Evolutionary conservation across 2,329 filamentous ascomycete species (phyloP).

Genomic region (Xylariaceae sp.): DNA sequence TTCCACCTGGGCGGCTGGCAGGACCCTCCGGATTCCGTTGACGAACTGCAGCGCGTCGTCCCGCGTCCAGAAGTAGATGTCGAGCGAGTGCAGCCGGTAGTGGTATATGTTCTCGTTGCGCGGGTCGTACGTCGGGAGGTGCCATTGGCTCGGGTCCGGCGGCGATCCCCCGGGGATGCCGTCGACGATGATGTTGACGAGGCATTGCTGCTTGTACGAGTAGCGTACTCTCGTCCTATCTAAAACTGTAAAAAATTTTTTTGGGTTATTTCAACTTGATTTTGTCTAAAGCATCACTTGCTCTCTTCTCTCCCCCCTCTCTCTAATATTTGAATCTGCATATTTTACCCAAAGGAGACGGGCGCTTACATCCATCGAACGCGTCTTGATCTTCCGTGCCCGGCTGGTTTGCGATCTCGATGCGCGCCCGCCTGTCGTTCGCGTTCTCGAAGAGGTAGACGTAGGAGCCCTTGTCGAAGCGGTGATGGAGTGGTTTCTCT

Average conservation of each 20-base stretch:
- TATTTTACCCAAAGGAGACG: too few species aligned
- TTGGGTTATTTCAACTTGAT: too few species aligned
- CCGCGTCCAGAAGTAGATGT: slow-evolving; percentile 75
- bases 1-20: slow-evolving; percentile 56
- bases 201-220: slow-evolving; percentile 67
- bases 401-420: slow-evolving; percentile 71
- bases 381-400: slow-evolving; percentile 74
- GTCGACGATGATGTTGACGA: slow-evolving; percentile 63
- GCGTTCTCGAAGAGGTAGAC: slow-evolving; percentile 76
- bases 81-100: slow-evolving; percentile 69
- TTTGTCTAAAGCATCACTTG: too few species aligned
- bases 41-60: slow-evolving; percentile 66
- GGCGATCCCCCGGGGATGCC: slow-evolving; percentile 34
- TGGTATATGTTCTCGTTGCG: slow-evolving; percentile 72
- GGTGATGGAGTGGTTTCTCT: slow-evolving; percentile 66
- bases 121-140: slow-evolving; percentile 66
- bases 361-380: slow-evolving; percentile 64
- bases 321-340: too few species aligned
- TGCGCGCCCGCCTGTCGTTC: slow-evolving; percentile 57
- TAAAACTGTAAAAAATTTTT: too few species aligned
- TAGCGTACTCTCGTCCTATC: slow-evolving; percentile 61
- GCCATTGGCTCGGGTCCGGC: slow-evolving; percentile 58
- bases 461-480: slow-evolving; percentile 75
- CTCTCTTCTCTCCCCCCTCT: too few species aligned
- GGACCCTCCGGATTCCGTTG: slow-evolving; percentile 59